These are phyloP conservation scores for Colletotrichum eremochloae DNA, from an alignment of 2,329 filamentous ascomycete genomes.

Conservation along the genomic window DNA sequence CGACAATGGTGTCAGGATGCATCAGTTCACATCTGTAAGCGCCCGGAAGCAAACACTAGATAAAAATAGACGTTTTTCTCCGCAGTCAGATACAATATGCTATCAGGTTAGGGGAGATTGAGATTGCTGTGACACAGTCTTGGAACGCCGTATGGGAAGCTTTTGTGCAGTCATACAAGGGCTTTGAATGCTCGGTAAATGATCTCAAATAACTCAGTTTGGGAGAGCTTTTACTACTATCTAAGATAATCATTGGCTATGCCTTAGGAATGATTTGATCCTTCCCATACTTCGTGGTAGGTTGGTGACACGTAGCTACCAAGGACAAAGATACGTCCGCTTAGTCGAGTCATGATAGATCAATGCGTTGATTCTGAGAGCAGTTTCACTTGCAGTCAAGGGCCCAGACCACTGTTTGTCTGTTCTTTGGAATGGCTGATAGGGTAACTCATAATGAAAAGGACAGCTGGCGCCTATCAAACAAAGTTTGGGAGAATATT, in stretches of 20 bases:
- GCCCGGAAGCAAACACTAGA: background rate
- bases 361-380: conserved; percentile 25
- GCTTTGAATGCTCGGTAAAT: background rate
- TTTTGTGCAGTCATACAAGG: background rate
- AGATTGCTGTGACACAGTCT: background rate
- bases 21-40: background rate
- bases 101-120: background rate
- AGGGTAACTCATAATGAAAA: background rate
- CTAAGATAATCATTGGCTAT: background rate
- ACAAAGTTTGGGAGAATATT: conserved; percentile 13
- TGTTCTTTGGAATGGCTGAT: background rate
- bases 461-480: background rate
- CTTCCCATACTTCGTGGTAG: background rate
- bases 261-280: background rate
- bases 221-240: no score
- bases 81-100: background rate
- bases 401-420: conserved; percentile 8
- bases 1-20: background rate
- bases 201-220: background rate
- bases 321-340: background rate
- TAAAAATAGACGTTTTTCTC: background rate
- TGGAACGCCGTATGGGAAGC: background rate
- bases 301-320: background rate
- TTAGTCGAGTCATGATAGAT: conserved; percentile 11
- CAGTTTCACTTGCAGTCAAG: conserved; percentile 24